Conservation (phyloP, 192 early-diverging fungal species). For the Podila verticillata region DNA sequence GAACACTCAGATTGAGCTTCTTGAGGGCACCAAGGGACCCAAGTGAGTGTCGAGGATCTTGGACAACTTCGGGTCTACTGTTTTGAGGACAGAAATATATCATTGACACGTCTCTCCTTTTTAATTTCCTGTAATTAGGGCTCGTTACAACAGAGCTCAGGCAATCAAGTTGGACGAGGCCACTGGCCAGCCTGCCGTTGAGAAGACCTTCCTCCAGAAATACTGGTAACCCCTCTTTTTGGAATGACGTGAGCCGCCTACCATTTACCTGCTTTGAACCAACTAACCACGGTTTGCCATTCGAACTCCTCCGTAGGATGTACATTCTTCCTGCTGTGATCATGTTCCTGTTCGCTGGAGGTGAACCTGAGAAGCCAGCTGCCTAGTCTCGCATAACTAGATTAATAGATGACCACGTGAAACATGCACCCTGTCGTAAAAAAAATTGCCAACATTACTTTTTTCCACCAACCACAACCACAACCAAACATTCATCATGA, state of each 20-base stretch:
- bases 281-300: neutral
- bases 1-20: constrained; percentile 17
- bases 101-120: too few relatives aligned
- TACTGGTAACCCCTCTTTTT: constrained; percentile 30
- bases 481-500: constrained; percentile 21
- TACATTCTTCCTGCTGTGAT: constrained; percentile 36
- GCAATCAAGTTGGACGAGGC: constrained; percentile 40
- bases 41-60: constrained; percentile 21
- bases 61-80: neutral
- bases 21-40: constrained; percentile 5
- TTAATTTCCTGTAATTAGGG: constrained; percentile 2
- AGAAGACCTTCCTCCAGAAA: constrained; percentile 51
- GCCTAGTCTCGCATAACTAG: neutral
- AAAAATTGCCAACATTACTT: neutral
- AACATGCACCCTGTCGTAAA: neutral
- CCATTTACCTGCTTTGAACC: neutral
- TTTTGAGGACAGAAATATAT: too few relatives aligned
- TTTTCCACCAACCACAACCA: constrained; percentile 14
- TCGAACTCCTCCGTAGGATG: constrained; percentile 11
- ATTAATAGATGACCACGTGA: neutral
- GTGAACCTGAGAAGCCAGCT: constrained; percentile 48
- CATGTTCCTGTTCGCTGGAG: constrained; percentile 35
- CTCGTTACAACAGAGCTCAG: constrained; percentile 30
- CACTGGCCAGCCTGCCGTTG: constrained; percentile 39
- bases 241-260: neutral